Base-by-base conservation (phyloP, 352 stramenopile species). In the Thraustotheca clavata region DNA sequence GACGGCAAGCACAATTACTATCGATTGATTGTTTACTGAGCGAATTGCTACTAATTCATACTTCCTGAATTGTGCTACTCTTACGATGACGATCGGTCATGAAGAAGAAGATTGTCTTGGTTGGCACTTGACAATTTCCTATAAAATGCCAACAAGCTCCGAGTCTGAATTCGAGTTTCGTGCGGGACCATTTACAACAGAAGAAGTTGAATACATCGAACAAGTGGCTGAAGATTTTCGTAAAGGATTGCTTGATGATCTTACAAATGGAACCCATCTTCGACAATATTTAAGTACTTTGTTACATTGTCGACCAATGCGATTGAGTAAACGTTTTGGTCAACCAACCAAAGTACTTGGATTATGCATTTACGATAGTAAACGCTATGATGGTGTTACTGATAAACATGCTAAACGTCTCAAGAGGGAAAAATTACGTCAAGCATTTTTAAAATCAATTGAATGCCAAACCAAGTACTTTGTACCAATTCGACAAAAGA, bases 241-340 rank as follows among this genome's bases (percentile, higher is more conserved):
- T 2, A 1, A 18, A 3, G 43, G 57, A 6, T 29, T 50, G 4
- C 36, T 65, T 18, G 57, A 65, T 34, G 39, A 54, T 20, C 29
- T 65, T 9, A 14, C 26, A 4, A 12, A 54, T 27, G 57, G 57
- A 31, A 65, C 38, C 31, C 46, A 43, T 33, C 33, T 65, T 0
- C 57, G 57, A n/a, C 6, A 33, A 12, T 65, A 43, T 27, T 46
- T 65, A 1, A 43, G 36, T n/a, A 38, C n/a, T 7, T 32, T 40
- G n/a, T n/a, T 65, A 4, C 46, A 54, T 24, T 65, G 57, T 33
- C 18, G 32, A 9, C 57, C 57, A 29, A 65, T 65, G 57, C 57
- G 57, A 29, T 26, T 65, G 1, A 65, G 57, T 46, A 65, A 65
- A 27, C 46, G 47, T 27, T 65, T 65, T 33, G 18, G 27, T 20